phyloP scores from a whole-genome alignment of 176 grass and related monocot genomes.

The Paspalum vaginatum region DNA sequence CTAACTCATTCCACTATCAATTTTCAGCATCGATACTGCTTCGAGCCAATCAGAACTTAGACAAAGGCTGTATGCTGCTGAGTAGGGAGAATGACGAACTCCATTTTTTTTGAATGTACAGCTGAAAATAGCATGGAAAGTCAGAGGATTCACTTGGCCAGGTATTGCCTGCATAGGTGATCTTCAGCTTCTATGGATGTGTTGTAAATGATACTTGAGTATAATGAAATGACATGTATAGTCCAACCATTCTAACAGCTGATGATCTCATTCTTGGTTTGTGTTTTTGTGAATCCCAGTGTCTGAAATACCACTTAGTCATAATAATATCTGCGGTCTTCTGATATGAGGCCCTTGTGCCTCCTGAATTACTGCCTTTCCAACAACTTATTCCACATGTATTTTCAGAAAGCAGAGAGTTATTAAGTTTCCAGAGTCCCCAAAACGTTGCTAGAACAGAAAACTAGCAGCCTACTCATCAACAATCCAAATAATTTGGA shows the following conservation, averaged over 20 bases:
- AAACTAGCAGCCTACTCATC: too few relatives aligned
- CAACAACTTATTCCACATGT: too few relatives aligned
- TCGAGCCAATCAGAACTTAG: conserved; percentile 59
- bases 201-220: background rate
- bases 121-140: background rate
- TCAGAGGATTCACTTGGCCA: background rate
- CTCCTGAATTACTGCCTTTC: background rate
- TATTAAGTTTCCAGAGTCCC: too few relatives aligned
- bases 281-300: background rate
- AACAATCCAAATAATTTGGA: too few relatives aligned
- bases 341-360: background rate
- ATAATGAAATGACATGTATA: conserved; percentile 14
- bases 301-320: background rate
- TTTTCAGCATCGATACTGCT: conserved; percentile 33
- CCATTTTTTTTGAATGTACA: conserved; percentile 8
- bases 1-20: background rate
- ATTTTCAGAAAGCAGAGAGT: too few relatives aligned
- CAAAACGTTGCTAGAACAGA: too few relatives aligned
- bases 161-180: background rate
- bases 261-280: background rate
- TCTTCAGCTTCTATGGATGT: background rate
- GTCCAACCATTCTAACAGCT: conserved; percentile 18
- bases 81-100: conserved; percentile 20
- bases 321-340: background rate
- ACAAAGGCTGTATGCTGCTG: conserved; percentile 55